Evolutionary conservation across 306 rosid species (phyloP).

Genomic region (Herpetospermum pedunculosum): DNA sequence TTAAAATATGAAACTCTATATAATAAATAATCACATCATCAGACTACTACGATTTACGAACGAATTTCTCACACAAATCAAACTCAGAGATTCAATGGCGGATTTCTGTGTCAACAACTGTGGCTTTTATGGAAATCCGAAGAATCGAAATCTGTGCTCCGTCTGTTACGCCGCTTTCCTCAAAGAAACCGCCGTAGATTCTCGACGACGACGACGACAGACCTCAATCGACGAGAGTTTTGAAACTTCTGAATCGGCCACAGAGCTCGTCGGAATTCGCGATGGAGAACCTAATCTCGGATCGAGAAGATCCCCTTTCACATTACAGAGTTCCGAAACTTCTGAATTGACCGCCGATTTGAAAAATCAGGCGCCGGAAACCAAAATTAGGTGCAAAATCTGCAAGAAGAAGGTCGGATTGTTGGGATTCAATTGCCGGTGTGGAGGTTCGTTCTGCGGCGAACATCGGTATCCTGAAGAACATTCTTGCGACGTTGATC

Average conservation of each 20-base stretch:
- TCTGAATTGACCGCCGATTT: neutral
- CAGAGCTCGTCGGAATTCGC: neutral
- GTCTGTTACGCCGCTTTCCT: slow-evolving; percentile 7
- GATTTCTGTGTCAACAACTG: slow-evolving; percentile 24
- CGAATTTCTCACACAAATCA: no score
- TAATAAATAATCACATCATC: no score
- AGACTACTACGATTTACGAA: no score
- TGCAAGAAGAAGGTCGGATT: slow-evolving; percentile 10
- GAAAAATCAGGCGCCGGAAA: neutral
- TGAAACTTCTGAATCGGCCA: no score
- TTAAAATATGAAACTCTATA: no score
- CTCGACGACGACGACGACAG: no score
- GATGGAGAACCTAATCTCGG: neutral
- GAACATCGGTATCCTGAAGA: slow-evolving; percentile 7
- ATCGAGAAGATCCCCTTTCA: neutral
- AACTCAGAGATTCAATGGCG: neutral
- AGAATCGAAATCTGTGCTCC: slow-evolving; percentile 21
- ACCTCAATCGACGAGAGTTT: no score
- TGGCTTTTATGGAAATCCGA: slow-evolving; percentile 24
- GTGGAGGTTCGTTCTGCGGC: slow-evolving; percentile 11
- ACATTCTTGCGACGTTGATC: slow-evolving; percentile 8
- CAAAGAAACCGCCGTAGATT: neutral
- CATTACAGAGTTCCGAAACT: neutral
- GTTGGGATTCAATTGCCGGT: slow-evolving; percentile 1
- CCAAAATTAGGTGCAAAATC: neutral